A percentile compares a stretch with the other conserved stretches of the same genome.
Evolutionary conservation across 768 basidiomycete genomes (phyloP).

Genomic region (Auricularia sp.): DNA sequence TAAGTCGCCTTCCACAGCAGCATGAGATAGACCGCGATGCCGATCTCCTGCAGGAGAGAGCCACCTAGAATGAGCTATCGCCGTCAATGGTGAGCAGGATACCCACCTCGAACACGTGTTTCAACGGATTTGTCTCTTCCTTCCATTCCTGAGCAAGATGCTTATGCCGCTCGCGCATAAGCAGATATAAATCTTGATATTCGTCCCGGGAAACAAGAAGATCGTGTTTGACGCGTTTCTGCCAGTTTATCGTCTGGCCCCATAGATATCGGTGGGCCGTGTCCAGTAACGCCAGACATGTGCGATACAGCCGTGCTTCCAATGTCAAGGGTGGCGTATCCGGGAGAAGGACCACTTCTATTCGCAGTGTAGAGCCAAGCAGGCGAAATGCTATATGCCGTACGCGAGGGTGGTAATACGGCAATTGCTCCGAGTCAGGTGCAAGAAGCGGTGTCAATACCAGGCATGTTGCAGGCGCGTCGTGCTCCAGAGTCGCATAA

Average conservation of each 20-base stretch:
- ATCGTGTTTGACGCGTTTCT: constrained; percentile 82
- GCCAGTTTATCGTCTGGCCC: constrained; percentile 72
- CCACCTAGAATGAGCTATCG: not conserved
- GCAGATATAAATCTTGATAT: constrained; percentile 86
- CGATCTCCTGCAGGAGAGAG: constrained; percentile 59
- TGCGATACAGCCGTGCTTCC: constrained; percentile 66
- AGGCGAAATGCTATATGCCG: constrained; percentile 76
- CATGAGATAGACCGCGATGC: constrained; percentile 89
- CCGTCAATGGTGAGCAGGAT: not conserved
- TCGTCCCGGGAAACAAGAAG: constrained; percentile 58
- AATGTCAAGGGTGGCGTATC: constrained; percentile 33
- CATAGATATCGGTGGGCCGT: constrained; percentile 82
- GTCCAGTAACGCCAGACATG: constrained; percentile 70
- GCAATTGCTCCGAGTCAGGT: constrained; percentile 37
- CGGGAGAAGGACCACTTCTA: constrained; percentile 48
- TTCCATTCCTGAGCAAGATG: constrained; percentile 66
- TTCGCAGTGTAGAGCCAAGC: constrained; percentile 36
- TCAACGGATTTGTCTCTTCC: constrained; percentile 75
- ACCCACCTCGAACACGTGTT: constrained; percentile 81
- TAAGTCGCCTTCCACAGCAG: constrained; percentile 81
- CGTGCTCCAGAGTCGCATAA: constrained; percentile 29
- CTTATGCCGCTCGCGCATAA: constrained; percentile 79
- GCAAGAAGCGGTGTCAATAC: constrained; percentile 24
- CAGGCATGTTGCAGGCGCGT: constrained; percentile 17
- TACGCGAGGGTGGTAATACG: constrained; percentile 87